phyloP scores from a whole-genome alignment of 441 rosid genomes.

The Gossypium gossypioides region DNA sequence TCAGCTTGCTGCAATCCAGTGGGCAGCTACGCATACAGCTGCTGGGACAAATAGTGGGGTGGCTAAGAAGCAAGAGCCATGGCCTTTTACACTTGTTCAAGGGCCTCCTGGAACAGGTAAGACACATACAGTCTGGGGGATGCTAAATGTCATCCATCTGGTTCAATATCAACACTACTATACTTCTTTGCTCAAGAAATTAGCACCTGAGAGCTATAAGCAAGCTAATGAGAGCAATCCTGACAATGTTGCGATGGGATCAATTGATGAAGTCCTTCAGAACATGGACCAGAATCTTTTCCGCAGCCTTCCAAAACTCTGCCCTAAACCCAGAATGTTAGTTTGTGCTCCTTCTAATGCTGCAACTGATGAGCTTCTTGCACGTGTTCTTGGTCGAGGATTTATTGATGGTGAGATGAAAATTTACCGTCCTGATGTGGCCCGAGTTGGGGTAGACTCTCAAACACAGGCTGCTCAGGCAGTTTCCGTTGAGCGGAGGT shows the following conservation, averaged over 20 bases:
- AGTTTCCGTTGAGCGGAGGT: slow-evolving; percentile 94
- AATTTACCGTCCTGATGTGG: slow-evolving; percentile 92
- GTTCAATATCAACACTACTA: slow-evolving; percentile 98
- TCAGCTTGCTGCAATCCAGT: slow-evolving; percentile 85
- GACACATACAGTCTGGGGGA: slow-evolving; percentile 98
- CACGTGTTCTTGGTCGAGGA: slow-evolving; percentile 96
- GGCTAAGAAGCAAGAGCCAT: slow-evolving; percentile 86
- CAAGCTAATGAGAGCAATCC: slow-evolving; percentile 61
- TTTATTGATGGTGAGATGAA: slow-evolving; percentile 99
- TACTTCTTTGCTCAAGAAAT: slow-evolving; percentile 83
- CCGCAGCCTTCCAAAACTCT: slow-evolving; percentile 83
- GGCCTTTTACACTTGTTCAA: slow-evolving; percentile 99
- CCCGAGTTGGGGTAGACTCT: slow-evolving; percentile 95
- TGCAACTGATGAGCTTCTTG: slow-evolving; percentile 92
- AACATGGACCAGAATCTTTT: slow-evolving; percentile 95
- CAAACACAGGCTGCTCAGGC: slow-evolving; percentile 98
- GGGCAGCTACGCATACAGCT: slow-evolving; percentile 99
- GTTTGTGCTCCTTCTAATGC: slow-evolving; percentile 99
- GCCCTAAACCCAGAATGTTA: slow-evolving; percentile 94
- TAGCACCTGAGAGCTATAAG: slow-evolving; percentile 96
- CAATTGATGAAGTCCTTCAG: slow-evolving; percentile 96
- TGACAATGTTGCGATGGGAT: slow-evolving; percentile 58
- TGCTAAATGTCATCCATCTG: slow-evolving; percentile 97
- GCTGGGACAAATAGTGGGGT: slow-evolving; percentile 87
- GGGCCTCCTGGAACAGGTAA: slow-evolving; percentile 99